Percentiles rank a stretch among this genome's conserved stretches.
phyloP scores from a whole-genome alignment of 2,329 filamentous ascomycete species.

The Sarocladium strictum region DNA sequence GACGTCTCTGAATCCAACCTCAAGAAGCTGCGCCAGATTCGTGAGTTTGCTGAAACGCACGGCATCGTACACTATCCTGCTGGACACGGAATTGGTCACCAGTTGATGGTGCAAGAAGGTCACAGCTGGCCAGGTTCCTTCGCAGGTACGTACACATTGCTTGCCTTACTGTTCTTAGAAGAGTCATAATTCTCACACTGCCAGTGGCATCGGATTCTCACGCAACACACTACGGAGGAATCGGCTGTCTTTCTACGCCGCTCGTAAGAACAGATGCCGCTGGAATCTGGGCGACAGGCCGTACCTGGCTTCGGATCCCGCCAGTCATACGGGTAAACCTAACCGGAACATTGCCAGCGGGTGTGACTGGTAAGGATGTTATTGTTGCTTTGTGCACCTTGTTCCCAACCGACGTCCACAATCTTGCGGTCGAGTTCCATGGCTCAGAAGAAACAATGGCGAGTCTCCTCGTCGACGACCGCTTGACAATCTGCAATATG shows the following conservation, averaged over 20 bases:
- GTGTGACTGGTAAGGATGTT: constrained; percentile 89
- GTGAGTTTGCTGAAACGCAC: constrained; percentile 74
- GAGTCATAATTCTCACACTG: too few species aligned
- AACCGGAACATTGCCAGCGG: constrained; percentile 65
- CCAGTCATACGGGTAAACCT: constrained; percentile 43
- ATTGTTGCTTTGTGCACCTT: constrained; percentile 84
- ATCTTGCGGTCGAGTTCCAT: constrained; percentile 84
- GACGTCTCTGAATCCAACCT: constrained; percentile 74
- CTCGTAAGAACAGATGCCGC: constrained; percentile 86
- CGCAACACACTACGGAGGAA: constrained; percentile 70
- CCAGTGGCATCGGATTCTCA: constrained; percentile 75
- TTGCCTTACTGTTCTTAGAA: too few species aligned
- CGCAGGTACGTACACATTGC: too few species aligned
- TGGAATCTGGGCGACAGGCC: constrained; percentile 74
- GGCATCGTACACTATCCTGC: constrained; percentile 41
- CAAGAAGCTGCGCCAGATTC: constrained; percentile 48
- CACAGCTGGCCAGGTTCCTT: constrained; percentile 79
- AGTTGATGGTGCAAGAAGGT: constrained; percentile 79
- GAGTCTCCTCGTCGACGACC: constrained; percentile 65
- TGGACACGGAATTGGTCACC: constrained; percentile 70
- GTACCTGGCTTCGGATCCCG: constrained; percentile 86
- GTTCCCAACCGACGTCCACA: constrained; percentile 86
- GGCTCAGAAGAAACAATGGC: constrained; percentile 72
- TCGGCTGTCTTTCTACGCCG: constrained; percentile 71
- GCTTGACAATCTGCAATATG: constrained; percentile 76